Evolutionary conservation across 768 basidiomycete genomes (phyloP).

Genomic region (Tricholoma furcatifolium): DNA sequence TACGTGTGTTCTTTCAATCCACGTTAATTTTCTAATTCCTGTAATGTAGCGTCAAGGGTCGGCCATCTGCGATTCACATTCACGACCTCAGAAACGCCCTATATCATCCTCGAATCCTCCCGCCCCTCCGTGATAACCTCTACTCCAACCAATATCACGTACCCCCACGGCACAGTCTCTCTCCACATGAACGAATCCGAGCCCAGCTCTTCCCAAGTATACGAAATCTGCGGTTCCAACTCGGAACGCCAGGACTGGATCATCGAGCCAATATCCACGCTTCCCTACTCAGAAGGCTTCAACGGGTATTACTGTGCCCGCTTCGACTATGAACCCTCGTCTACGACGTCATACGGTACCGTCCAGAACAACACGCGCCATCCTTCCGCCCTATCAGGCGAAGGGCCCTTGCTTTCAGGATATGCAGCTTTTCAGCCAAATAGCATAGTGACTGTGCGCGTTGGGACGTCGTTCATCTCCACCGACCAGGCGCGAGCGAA

Average conservation of each 20-base stretch:
- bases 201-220: conserved; percentile 29
- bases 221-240: conserved; percentile 63
- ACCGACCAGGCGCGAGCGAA: conserved; percentile 59
- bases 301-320: conserved; percentile 61
- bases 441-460: conserved; percentile 55
- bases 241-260: conserved; percentile 72
- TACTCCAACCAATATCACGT: conserved; percentile 44
- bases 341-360: conserved; percentile 40
- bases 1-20: conserved; percentile 28
- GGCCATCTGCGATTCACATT: conserved; percentile 76
- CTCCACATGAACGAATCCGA: conserved; percentile 26
- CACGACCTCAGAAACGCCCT: conserved; percentile 38
- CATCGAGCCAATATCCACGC: conserved; percentile 49
- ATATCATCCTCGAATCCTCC: conserved; percentile 66
- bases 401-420: conserved; percentile 49
- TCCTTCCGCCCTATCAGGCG: conserved; percentile 25
- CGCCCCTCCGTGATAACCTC: conserved; percentile 62
- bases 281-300: conserved; percentile 37
- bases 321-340: conserved; percentile 38
- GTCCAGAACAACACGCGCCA: conserved; percentile 42
- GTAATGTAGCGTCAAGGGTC: conserved; percentile 63
- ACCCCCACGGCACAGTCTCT: conserved; percentile 49
- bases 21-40: neutral
- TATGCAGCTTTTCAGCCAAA: conserved; percentile 45
- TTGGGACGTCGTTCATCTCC: conserved; percentile 77